Evolutionary conservation across 805 yeast species (phyloP).

Genomic region (Yarrowia sp.): DNA sequence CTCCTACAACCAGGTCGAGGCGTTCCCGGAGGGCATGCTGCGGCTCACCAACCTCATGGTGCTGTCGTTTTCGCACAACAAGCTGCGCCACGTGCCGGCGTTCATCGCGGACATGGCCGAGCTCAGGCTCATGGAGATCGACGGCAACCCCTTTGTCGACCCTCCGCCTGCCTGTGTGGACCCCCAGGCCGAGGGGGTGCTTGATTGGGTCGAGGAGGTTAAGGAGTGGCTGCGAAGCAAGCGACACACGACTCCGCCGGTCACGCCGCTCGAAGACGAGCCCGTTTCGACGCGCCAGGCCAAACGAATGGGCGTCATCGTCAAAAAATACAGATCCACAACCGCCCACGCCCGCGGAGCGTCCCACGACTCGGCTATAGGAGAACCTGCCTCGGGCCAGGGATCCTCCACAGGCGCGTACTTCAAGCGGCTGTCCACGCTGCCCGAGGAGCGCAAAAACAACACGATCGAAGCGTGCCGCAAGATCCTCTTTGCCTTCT

Average conservation of each 20-base stretch:
- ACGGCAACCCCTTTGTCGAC: constrained; percentile 57
- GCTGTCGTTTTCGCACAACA: constrained; percentile 60
- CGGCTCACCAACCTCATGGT: constrained; percentile 48
- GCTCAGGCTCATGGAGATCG: constrained; percentile 58
- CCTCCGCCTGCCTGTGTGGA: constrained; percentile 47
- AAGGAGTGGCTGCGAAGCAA: constrained; percentile 44
- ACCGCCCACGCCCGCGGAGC: constrained; percentile 7
- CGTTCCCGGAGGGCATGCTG: constrained; percentile 48
- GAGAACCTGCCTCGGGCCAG: constrained; percentile 4
- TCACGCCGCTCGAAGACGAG: constrained; percentile 16
- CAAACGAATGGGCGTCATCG: constrained; percentile 72
- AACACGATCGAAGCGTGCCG: constrained; percentile 49
- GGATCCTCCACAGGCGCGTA: constrained; percentile 45
- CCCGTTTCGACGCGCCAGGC: constrained; percentile 58
- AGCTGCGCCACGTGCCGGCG: constrained; percentile 54
- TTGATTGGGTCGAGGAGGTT: constrained; percentile 49
- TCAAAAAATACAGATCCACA: constrained; percentile 40
- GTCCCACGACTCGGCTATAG: constrained; percentile 26
- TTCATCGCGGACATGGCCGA: constrained; percentile 50
- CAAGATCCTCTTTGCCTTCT: constrained; percentile 59
- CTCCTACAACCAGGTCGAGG: constrained; percentile 53
- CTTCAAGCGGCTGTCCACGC: constrained; percentile 60
- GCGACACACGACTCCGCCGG: constrained; percentile 28
- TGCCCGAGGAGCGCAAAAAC: constrained; percentile 49
- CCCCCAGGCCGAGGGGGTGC: constrained; percentile 41